Evolutionary conservation across 1,284 basidiomycete genomes (phyloP), one percentile per base, ranked within the genome.

Genomic region (Cutaneotrichosporon sp.): DNA sequence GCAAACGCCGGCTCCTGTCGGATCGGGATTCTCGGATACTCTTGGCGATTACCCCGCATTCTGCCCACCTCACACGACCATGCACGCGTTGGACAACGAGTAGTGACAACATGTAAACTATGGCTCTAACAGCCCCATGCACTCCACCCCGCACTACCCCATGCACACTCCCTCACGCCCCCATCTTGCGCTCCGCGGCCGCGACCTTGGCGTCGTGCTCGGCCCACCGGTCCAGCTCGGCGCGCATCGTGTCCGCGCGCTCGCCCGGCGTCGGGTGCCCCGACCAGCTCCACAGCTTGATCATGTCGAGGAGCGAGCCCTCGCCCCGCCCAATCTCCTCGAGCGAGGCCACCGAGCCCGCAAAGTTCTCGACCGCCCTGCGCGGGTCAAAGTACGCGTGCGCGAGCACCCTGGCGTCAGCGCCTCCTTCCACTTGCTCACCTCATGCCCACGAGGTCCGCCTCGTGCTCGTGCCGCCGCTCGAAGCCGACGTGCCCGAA

Each of bases 361-460:
- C 65, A 57, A 78, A 79, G 51, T 73, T 65, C 18, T 64, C 63
- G 13, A 78, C 56, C 1, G 75, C 76, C 5, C 56, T 57, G 16
- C 87, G 85, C 10, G 92, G 88, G 77, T 94, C 89, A 72, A 88
- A 95, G 4, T 91, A 90, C 0, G 92, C 89, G 73, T 92, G 85
- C 0, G 92, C 90, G 18, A 95, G 84, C n/a, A 94, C 80, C 64
- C 91, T 89, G 61, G 3, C 13, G 51, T 63, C 33, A 57, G 59
- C n/a, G n/a, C n/a, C n/a, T n/a, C n/a, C 47, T 9, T 18, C 18
- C 18, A 13, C 31, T 5, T 31, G 14, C n/a, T n/a, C 59, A 89
- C 89, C 90, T 82, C 10, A 88, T 84, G 13, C 90, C 92, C 22
- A 92, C 90, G n/a, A 92, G 80, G 75, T 95, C 92, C 1, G 92